Percentiles rank a stretch among this genome's conserved stretches.
phyloP scores from a whole-genome alignment of 148 eudicot genomes.

The Fagopyrum esculentum region DNA sequence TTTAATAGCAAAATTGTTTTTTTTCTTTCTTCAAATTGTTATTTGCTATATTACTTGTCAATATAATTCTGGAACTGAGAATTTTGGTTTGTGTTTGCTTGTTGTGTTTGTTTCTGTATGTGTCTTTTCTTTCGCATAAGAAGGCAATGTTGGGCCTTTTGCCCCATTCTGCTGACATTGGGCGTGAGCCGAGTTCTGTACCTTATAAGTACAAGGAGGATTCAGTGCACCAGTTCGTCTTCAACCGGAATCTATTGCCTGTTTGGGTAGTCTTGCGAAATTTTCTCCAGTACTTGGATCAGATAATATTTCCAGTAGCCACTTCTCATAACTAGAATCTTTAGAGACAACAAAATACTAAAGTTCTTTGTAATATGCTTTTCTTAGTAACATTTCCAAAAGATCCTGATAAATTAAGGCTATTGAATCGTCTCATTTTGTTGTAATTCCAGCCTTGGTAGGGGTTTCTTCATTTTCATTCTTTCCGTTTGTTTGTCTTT shows the following conservation, averaged over 20 bases:
- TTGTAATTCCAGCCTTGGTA: slow-evolving; percentile 6
- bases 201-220: slow-evolving; percentile 86
- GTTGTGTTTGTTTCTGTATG: slow-evolving; percentile 90
- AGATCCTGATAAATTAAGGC: slow-evolving; percentile 1
- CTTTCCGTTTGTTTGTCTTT: not conserved
- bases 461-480: not conserved
- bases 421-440: slow-evolving; percentile 5
- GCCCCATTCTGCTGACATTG: slow-evolving; percentile 98
- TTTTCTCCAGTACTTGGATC: slow-evolving; percentile 46
- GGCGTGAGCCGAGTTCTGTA: slow-evolving; percentile 99
- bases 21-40: not conserved
- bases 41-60: slow-evolving; percentile 31
- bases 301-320: slow-evolving; percentile 30
- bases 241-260: slow-evolving; percentile 83
- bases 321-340: slow-evolving; percentile 20
- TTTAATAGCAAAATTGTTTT: slow-evolving; percentile 18
- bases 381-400: slow-evolving; percentile 1
- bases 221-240: slow-evolving; percentile 79
- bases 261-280: slow-evolving; percentile 72
- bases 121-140: slow-evolving; percentile 83
- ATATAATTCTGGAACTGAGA: slow-evolving; percentile 78
- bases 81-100: slow-evolving; percentile 82
- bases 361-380: not conserved
- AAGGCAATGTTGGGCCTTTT: slow-evolving; percentile 98
- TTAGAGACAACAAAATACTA: slow-evolving; percentile 13